These are phyloP conservation scores for Beverwykella pulmonaria DNA, from an alignment of 495 filamentous ascomycete species.

Conservation along the genomic window DNA sequence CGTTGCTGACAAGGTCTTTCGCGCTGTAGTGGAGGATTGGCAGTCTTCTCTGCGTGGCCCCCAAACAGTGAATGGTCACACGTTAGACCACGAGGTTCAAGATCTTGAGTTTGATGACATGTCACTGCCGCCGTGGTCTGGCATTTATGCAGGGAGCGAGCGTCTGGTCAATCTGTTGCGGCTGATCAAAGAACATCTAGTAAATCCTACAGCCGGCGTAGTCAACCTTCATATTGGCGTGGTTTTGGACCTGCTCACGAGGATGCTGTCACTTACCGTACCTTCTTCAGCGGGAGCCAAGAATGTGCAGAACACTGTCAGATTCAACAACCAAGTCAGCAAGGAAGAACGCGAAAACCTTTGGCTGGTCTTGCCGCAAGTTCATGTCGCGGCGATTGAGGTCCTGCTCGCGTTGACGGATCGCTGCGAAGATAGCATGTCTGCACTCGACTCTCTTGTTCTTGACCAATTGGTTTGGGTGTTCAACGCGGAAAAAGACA, in stretches of 20 bases:
- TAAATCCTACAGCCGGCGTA: constrained; percentile 58
- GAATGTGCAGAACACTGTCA: constrained; percentile 41
- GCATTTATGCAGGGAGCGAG: constrained; percentile 69
- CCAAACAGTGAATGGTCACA: constrained; percentile 28
- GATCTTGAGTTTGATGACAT: constrained; percentile 48
- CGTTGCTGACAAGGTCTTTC: constrained; percentile 74
- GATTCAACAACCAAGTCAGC: constrained; percentile 67
- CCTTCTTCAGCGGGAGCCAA: constrained; percentile 48
- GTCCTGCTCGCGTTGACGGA: constrained; percentile 57
- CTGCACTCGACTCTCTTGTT: constrained; percentile 59
- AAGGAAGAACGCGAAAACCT: constrained; percentile 78
- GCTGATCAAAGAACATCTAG: constrained; percentile 59
- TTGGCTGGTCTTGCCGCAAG: constrained; percentile 67
- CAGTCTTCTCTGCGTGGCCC: constrained; percentile 56
- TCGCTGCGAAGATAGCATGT: constrained; percentile 56
- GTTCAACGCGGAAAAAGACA: constrained; percentile 59
- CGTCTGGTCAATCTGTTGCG: constrained; percentile 64
- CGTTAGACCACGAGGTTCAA: constrained; percentile 46
- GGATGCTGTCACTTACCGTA: constrained; percentile 68
- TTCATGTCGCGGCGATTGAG: constrained; percentile 69
- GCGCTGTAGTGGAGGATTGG: constrained; percentile 77
- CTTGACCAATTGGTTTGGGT: constrained; percentile 71
- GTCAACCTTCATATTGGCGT: constrained; percentile 66
- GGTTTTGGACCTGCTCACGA: constrained; percentile 65
- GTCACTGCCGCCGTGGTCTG: constrained; percentile 68